Evolutionary conservation across 1,284 basidiomycete species (phyloP), one percentile per base, ranked within the genome.

Genomic region (Dichomitus squalens): DNA sequence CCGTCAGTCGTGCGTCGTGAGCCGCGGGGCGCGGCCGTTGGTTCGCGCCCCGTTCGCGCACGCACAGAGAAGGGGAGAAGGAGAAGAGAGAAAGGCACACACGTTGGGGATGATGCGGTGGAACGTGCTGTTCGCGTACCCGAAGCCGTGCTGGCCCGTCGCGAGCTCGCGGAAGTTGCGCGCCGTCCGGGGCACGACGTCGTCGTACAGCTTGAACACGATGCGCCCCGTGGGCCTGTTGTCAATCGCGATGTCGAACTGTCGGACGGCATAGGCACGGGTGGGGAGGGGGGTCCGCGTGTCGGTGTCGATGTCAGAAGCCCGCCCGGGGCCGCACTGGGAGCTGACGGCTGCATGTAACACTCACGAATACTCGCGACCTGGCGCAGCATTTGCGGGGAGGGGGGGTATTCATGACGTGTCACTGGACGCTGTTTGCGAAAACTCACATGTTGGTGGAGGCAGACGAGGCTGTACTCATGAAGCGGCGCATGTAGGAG

Each of bases 231-330:
- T 77, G 0, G 86, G 82, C 52, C 84, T 76, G 16, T 79, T 76
- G 72, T 87, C 84, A 67, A 96, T 90, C 8, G 85, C 77, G 65
- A 95, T 78, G 70, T 97, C 93, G 69, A 97, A 96, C 87, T 90
- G 61, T n/a, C 11, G n/a, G n/a, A 7, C n/a, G 7, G 11, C 2
- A 20, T 35, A 35, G 8, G 34, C 20, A 27, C 35, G 16, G 12
- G 34, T 6, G 9, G 14, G 16, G 3, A 12, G 34, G 23, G 34
- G 25, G 34, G 12, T n/a, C n/a, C n/a, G n/a, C n/a, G n/a, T n/a
- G n/a, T n/a, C n/a, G n/a, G n/a, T n/a, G n/a, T n/a, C n/a, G n/a
- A n/a, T n/a, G n/a, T n/a, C n/a, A 49, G 21, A 27, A 35, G 33
- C 23, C 86, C 90, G 61, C 16, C 8, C 25, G 25, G 25, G 35